Conservation (phyloP, 2,329 filamentous ascomycete species). For the Colletotrichum sublineola region DNA sequence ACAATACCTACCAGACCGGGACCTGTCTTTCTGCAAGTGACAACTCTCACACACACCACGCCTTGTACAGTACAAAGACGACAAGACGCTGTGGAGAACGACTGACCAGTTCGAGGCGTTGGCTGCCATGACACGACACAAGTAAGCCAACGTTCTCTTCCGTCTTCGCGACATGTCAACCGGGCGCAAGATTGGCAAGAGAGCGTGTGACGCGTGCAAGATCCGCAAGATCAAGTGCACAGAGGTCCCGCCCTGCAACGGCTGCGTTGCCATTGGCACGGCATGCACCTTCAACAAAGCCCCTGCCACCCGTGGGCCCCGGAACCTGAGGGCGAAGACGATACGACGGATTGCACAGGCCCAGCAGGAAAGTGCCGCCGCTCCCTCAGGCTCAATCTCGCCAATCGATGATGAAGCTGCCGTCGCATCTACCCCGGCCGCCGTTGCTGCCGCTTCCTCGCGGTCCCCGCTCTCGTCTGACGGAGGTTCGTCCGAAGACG, state of each 20-base stretch:
- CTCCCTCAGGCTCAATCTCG: constrained; percentile 9
- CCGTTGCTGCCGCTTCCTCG: constrained; percentile 11
- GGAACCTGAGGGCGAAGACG: constrained; percentile 60
- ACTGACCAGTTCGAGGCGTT: neutral
- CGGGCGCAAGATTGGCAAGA: constrained; percentile 52
- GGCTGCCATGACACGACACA: constrained; percentile 34
- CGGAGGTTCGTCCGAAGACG: constrained; percentile 23
- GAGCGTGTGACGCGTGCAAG: constrained; percentile 66
- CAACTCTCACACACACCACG: constrained; percentile 1
- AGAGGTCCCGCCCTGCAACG: constrained; percentile 60
- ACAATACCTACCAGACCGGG: neutral
- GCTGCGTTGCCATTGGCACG: constrained; percentile 59
- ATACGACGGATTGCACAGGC: constrained; percentile 56
- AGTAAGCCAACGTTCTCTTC: constrained; percentile 29
- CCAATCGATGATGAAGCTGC: constrained; percentile 6
- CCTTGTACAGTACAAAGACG: neutral
- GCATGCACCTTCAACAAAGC: constrained; percentile 64
- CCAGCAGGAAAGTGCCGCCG: constrained; percentile 43
- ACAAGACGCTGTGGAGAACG: neutral
- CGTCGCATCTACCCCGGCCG: neutral
- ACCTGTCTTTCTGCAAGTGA: constrained; percentile 18
- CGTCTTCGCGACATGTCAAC: constrained; percentile 42
- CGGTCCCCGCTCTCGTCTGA: constrained; percentile 33
- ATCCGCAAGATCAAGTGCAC: constrained; percentile 66
- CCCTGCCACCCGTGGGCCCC: constrained; percentile 60